A percentile compares a stretch with the other conserved stretches of the same genome.
Evolutionary conservation across 2,329 filamentous ascomycete species (phyloP).

Genomic region (Aschersonia sp.): DNA sequence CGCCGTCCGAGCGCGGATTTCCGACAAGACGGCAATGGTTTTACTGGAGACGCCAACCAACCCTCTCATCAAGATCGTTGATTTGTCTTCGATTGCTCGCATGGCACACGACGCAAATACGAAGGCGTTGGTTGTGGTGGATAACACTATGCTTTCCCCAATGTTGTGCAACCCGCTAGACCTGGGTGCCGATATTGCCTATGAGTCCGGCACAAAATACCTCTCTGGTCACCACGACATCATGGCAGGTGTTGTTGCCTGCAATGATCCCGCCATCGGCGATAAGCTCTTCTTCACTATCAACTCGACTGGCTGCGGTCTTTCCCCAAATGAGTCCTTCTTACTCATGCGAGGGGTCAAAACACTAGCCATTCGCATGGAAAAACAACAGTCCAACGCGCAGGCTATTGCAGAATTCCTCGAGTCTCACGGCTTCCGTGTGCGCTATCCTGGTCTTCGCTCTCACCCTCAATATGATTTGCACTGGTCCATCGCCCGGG

Average conservation of each 20-base stretch:
- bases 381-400: slow-evolving; percentile 91
- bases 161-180: slow-evolving; percentile 89
- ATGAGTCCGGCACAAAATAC: slow-evolving; percentile 97
- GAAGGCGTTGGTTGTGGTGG: slow-evolving; percentile 73
- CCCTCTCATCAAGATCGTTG: slow-evolving; percentile 94
- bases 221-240: slow-evolving; percentile 96
- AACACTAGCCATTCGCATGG: slow-evolving; percentile 94
- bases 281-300: slow-evolving; percentile 95
- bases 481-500: slow-evolving; percentile 89
- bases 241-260: slow-evolving; percentile 93
- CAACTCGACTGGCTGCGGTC: slow-evolving; percentile 86
- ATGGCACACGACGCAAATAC: slow-evolving; percentile 65
- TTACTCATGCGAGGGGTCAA: slow-evolving; percentile 91
- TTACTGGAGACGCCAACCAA: slow-evolving; percentile 94
- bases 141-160: slow-evolving; percentile 98
- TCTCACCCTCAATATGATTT: slow-evolving; percentile 94
- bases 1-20: slow-evolving; percentile 53
- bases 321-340: slow-evolving; percentile 92
- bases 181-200: slow-evolving; percentile 87
- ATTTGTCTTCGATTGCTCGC: slow-evolving; percentile 67
- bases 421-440: slow-evolving; percentile 80
- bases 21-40: slow-evolving; percentile 81
- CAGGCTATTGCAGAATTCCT: slow-evolving; percentile 86
- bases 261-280: slow-evolving; percentile 67
- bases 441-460: slow-evolving; percentile 85